Evolutionary conservation across 208 protist species (phyloP), one percentile per base, ranked within the genome.

Genomic region (Porcisia deanei): DNA sequence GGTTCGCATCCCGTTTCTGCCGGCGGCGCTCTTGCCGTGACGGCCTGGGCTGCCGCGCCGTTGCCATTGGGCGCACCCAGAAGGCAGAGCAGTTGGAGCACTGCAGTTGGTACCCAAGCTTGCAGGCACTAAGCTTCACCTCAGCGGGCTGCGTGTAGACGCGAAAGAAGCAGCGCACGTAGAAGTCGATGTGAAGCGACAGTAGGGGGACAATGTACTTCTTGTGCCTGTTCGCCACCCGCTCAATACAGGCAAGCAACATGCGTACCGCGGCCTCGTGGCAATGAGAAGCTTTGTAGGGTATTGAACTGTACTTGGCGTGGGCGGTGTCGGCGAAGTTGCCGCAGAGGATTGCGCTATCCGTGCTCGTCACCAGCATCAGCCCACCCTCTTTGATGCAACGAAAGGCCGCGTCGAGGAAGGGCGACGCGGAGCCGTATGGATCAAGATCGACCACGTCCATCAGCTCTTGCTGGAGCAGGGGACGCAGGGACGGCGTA

Each of bases 391-490:
- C 95, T 47, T 93, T 90, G 70, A 99, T 95, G 69, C 91, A 90
- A 74, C 98, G 92, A 18, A 99, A 94, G 1, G 99, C 99, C 3
- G 72, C 88, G 67, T 99, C 99, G 18, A 99, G 83, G 80, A 99
- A 99, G 9, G 95, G 96, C 6, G 97, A 92, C 16, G 98, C 98
- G 1, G 98, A 94, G 58, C 99, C 99, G 85, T 99, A 99, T 7
- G 99, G 99, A 80, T 99, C 99, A 5, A 99, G 88, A 80, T 99
- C 99, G 20, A 99, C 91, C 34, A 99, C 97, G 78, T 99, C 96
- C 88, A 99, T 99, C 64, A 79, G 85, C 83, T 91, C 84, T 30
- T 97, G 83, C 76, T 98, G 81, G 57, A 98, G 87, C 76, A 99
- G 72, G 41, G 73, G 76, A 49, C 83, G 73, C 45, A 72, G 30